Evolutionary conservation across 192 early-diverging fungal genomes (phyloP), one percentile per base, ranked within the genome.

Genomic region (Entomortierella lignicola): DNA sequence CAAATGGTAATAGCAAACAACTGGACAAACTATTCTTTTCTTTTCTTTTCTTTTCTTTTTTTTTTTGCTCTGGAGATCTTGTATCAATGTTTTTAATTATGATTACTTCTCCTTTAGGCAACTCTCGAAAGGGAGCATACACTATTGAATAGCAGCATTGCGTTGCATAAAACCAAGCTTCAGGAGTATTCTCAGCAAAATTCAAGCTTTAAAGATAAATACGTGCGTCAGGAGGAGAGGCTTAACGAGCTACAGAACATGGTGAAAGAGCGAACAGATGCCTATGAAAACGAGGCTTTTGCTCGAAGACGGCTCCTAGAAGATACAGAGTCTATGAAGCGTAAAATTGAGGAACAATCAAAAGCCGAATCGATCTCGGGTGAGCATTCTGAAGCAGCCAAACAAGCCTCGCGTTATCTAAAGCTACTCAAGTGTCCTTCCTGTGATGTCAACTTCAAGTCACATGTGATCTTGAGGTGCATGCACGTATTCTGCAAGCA

Each of bases 401-500:
- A 75, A 26, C 61, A 82, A 63, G 71, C 51, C 26, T 57, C 63
- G 34, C 63, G 65, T n/a, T 52, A 56, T n/a, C 57, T 95, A 90
- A 87, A 90, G n/a, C 75, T 98, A 43, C 87, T 97, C 42, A 97
- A 95, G 70, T 99, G 97, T 71, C 89, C 90, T 32, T 91, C 93
- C 37, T 99, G 97, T 83, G 87, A 89, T 60, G 88, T 82, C 26
- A 89, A 94, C 66, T 94, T 98, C 82, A 97, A 97, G 71, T 90
- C 89, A 26, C 94, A 96, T 81, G 87, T 91, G 6, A 82, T 99
- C 4, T 34, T 88, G 62, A 88, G 92, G 32, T 99, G 97, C 79
- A 97, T 97, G 96, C 97, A 99, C 67, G 92, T 92, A 26, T 99
- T 98, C 81, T 99, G 97, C 84, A 94, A 94, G 66, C 84, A 85